These are phyloP conservation scores for Podaxis mareebaensis DNA, from an alignment of 768 basidiomycete species.

Conservation along the genomic window DNA sequence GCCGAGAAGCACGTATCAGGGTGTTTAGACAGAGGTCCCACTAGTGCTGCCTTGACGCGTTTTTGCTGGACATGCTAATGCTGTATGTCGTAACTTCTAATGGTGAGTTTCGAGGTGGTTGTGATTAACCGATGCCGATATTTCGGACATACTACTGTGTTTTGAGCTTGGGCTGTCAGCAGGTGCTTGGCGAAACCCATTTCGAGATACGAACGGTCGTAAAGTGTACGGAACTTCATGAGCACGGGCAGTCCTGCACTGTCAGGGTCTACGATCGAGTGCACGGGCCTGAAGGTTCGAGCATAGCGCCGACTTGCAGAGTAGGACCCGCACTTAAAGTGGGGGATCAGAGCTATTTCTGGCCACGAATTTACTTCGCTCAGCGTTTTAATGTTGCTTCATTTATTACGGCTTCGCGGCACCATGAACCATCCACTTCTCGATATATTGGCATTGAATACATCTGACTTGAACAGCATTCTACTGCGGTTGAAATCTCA, in stretches of 20 bases:
- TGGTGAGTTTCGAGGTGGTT: not conserved
- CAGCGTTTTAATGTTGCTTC: not conserved
- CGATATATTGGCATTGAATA: not conserved
- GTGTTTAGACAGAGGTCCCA: not conserved
- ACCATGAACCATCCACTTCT: not conserved
- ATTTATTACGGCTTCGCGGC: not conserved
- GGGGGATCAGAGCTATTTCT: not conserved
- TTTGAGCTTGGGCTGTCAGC: not conserved
- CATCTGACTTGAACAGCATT: not conserved
- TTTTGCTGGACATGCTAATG: not conserved
- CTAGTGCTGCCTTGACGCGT: not conserved
- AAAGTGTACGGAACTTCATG: no score
- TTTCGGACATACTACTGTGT: not conserved
- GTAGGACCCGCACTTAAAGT: not conserved
- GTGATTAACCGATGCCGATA: not conserved
- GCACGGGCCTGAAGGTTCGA: not conserved
- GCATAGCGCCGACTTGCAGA: not conserved
- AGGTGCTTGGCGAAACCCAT: not conserved
- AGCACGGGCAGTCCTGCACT: no score
- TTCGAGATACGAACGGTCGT: not conserved
- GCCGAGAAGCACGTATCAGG: constrained; percentile 11
- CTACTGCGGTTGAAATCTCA: not conserved
- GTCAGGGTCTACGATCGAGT: not conserved
- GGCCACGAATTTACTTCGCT: not conserved
- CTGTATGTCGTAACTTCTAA: not conserved